Percentiles rank a stretch among this genome's conserved stretches.
These are phyloP conservation scores for Metrosideros polymorpha DNA, from an alignment of 441 rosid species.

Conservation along the genomic window DNA sequence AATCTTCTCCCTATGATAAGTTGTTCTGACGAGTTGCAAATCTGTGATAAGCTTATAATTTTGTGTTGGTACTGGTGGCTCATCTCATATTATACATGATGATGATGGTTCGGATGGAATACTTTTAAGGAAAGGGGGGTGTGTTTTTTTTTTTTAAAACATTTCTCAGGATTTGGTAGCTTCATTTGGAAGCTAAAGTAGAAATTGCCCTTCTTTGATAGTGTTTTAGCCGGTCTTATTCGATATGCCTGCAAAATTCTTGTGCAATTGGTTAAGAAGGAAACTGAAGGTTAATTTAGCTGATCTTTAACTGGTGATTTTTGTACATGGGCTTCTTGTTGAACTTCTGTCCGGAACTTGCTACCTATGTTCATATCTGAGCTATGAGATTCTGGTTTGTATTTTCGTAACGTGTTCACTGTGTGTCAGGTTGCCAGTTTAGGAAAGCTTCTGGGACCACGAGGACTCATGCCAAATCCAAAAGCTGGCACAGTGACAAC, in stretches of 20 bases:
- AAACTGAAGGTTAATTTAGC: neutral
- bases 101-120: neutral
- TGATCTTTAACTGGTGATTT: neutral
- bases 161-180: neutral
- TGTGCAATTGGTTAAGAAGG: neutral
- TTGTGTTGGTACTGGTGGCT: neutral
- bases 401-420: neutral
- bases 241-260: neutral
- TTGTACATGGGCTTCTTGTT: neutral
- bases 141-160: neutral
- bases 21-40: neutral
- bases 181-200: neutral
- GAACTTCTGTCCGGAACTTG: neutral
- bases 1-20: neutral
- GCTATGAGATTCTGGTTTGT: neutral
- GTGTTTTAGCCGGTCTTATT: neutral
- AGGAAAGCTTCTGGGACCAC: constrained; percentile 96
- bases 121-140: neutral
- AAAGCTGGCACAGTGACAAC: constrained; percentile 95
- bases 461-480: constrained; percentile 99
- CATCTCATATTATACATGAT: neutral
- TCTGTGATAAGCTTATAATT: neutral
- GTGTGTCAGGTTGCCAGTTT: constrained; percentile 80
- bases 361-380: neutral
- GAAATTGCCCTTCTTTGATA: neutral